Conservation (phyloP, 1,284 basidiomycete species). For the Chiua sp. region DNA sequence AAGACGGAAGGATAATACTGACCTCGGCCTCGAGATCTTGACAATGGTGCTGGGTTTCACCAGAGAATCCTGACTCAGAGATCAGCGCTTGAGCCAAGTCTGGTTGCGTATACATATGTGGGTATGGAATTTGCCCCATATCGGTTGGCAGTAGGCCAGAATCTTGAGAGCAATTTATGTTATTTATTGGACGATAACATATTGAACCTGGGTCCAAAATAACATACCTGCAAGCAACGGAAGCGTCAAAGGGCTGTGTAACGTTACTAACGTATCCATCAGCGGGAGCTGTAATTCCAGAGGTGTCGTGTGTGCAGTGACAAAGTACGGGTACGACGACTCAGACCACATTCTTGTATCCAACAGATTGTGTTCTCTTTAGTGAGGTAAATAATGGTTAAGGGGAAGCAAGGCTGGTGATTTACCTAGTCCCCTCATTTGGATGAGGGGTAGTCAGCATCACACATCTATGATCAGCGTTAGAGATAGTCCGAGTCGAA, state of each 20-base stretch:
- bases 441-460: no score
- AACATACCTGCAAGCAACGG: conserved; percentile 1
- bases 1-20: neutral
- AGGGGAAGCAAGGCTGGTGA: neutral
- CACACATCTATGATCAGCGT: neutral
- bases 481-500: no score
- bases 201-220: neutral
- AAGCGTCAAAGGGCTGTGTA: no score
- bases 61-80: neutral
- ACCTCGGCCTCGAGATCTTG: neutral
- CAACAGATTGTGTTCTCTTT: neutral
- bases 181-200: neutral
- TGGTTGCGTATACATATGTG: neutral
- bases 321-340: neutral
- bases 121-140: neutral
- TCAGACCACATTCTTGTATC: conserved; percentile 3
- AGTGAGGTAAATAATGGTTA: no score
- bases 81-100: neutral
- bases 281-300: neutral
- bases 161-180: neutral
- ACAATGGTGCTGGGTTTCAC: neutral
- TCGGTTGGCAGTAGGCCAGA: no score
- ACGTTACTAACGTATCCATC: neutral
- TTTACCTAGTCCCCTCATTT: neutral
- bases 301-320: neutral